Conservation (phyloP, 2,329 filamentous ascomycete genomes). For the Stagonosporopsis vannaccii region DNA sequence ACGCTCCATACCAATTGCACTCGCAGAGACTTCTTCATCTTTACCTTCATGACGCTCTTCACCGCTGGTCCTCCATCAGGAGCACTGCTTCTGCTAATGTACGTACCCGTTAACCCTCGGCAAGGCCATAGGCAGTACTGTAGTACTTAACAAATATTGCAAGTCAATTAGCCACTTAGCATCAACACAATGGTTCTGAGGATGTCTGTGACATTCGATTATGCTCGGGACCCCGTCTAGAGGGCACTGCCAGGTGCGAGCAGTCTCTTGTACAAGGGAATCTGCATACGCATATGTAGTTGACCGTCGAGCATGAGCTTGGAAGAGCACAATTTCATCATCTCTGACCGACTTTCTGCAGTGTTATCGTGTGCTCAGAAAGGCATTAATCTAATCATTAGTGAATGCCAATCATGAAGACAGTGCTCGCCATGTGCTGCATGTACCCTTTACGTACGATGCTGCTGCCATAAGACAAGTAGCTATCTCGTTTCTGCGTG, state of each 20-base stretch:
- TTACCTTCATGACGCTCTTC: background rate
- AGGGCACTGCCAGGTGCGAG: background rate
- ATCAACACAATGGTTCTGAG: background rate
- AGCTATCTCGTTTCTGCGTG: background rate
- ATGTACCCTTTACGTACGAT: background rate
- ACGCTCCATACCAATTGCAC: background rate
- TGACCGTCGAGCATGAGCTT: background rate
- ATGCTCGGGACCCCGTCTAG: too few species aligned
- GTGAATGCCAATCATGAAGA: background rate
- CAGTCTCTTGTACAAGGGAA: background rate
- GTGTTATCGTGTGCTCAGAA: background rate
- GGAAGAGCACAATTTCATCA: background rate
- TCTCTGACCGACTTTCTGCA: constrained; percentile 1
- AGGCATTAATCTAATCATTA: background rate
- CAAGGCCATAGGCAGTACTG: background rate
- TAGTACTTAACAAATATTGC: background rate
- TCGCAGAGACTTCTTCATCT: background rate
- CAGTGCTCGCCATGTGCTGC: too few species aligned
- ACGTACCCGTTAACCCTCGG: background rate
- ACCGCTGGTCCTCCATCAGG: background rate
- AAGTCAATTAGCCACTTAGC: background rate
- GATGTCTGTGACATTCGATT: background rate
- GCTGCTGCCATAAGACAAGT: background rate
- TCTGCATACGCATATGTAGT: constrained; percentile 2
- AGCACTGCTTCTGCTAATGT: background rate